Evolutionary conservation across 2,329 filamentous ascomycete species (phyloP).

Genomic region (Curvularia sp.): DNA sequence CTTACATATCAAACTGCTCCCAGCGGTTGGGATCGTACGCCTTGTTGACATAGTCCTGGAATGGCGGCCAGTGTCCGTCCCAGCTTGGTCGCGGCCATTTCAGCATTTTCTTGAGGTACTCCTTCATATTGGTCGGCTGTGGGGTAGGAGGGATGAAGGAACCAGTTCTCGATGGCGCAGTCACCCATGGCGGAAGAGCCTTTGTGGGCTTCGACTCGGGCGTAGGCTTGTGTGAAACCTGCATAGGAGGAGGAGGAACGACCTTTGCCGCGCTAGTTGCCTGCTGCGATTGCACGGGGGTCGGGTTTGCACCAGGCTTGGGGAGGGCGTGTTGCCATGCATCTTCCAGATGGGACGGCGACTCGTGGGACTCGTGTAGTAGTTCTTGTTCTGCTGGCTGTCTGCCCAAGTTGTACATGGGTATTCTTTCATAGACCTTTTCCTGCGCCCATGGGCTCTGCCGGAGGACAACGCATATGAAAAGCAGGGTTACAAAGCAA

Average conservation of each 20-base stretch:
- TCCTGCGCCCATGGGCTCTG: slow-evolving; percentile 39
- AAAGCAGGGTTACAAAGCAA: slow-evolving; percentile 44
- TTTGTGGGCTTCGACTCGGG: slow-evolving; percentile 14
- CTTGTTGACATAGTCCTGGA: slow-evolving; percentile 50
- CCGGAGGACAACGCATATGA: slow-evolving; percentile 38
- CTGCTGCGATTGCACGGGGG: slow-evolving; percentile 3
- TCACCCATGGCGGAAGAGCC: slow-evolving; percentile 36
- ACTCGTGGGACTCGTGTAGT: slow-evolving; percentile 15
- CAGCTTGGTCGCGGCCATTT: slow-evolving; percentile 51
- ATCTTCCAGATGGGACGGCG: slow-evolving; percentile 30
- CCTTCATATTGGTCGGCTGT: slow-evolving; percentile 36
- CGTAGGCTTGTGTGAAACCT: slow-evolving; percentile 5
- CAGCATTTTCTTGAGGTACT: slow-evolving; percentile 53
- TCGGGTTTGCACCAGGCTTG: slow-evolving; percentile 20
- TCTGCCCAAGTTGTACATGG: slow-evolving; percentile 26
- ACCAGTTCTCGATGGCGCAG: slow-evolving; percentile 25
- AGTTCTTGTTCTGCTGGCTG: slow-evolving; percentile 23
- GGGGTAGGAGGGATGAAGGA: slow-evolving; percentile 25
- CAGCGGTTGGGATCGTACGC: slow-evolving; percentile 58
- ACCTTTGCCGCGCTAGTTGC: neutral
- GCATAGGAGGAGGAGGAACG: slow-evolving; percentile 13
- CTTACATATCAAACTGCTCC: slow-evolving; percentile 54
- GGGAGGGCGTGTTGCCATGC: slow-evolving; percentile 30
- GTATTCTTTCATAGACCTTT: slow-evolving; percentile 37
- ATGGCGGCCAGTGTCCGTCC: slow-evolving; percentile 55